Conservation (phyloP, 441 rosid species). For the Mallotus repandus region DNA sequence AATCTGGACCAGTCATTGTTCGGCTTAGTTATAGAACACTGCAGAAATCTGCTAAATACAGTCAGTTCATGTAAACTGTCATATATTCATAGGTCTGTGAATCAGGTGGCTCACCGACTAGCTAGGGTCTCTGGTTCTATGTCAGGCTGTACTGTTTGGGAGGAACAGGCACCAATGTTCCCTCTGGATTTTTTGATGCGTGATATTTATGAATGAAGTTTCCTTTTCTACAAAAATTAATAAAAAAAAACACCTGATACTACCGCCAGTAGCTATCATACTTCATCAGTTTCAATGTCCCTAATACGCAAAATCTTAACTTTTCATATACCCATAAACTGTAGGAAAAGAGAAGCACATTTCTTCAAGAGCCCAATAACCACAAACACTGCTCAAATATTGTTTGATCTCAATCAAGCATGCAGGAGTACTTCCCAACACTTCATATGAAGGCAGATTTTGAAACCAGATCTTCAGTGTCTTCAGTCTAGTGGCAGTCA, state of each 20-base stretch:
- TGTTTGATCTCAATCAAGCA: background rate
- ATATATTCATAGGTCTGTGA: no score
- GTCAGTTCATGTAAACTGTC: no score
- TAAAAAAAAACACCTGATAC: background rate
- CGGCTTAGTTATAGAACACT: no score
- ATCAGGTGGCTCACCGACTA: no score
- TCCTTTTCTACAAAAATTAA: no score
- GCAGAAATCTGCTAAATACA: no score
- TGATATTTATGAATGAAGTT: no score
- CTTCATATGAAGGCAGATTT: background rate
- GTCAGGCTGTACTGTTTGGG: no score
- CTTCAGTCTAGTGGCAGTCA: background rate
- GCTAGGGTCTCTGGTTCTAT: no score
- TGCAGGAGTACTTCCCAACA: background rate
- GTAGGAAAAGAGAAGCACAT: background rate
- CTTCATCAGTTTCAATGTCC: conserved; percentile 3
- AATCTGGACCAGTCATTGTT: no score
- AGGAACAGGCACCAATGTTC: no score
- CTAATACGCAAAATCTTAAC: background rate
- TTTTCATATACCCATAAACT: background rate
- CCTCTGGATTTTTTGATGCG: no score
- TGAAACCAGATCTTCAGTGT: background rate
- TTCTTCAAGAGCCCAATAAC: background rate
- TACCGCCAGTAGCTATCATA: background rate
- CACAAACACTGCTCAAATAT: background rate